phyloP scores from a whole-genome alignment of 768 basidiomycete genomes.

The Lentinula raphanica region DNA sequence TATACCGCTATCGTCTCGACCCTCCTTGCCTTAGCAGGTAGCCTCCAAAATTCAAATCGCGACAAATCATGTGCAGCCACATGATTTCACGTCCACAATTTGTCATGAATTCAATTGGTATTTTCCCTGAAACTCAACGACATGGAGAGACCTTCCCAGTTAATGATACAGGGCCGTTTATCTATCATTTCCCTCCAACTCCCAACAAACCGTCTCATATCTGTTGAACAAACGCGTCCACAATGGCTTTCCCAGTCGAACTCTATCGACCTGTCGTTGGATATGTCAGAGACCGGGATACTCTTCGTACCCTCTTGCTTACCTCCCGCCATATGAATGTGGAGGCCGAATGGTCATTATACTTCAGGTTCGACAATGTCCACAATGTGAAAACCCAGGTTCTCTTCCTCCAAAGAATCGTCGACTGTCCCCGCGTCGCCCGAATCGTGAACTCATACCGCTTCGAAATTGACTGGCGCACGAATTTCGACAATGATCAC shows the following conservation, averaged over 20 bases:
- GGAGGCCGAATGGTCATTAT: constrained; percentile 1
- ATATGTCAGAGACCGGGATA: background rate
- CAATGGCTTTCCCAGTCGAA: background rate
- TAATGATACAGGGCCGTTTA: background rate
- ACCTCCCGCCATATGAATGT: background rate
- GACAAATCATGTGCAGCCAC: background rate
- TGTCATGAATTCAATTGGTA: background rate
- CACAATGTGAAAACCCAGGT: background rate
- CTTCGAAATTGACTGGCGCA: constrained; percentile 4
- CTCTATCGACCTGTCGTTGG: constrained; percentile 1
- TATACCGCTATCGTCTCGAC: too few species aligned
- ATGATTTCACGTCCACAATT: background rate
- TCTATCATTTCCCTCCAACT: background rate
- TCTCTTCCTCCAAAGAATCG: background rate
- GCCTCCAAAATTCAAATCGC: background rate
- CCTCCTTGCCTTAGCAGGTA: too few species aligned
- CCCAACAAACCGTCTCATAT: background rate
- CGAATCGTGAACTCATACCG: background rate
- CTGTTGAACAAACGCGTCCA: too few species aligned
- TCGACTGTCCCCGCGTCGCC: constrained; percentile 1
- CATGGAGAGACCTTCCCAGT: background rate
- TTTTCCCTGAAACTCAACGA: background rate
- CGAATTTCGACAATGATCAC: background rate
- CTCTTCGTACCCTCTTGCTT: background rate
- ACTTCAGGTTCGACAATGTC: constrained; percentile 2